Evolutionary conservation across 257 asterid species (phyloP), one percentile per base, ranked within the genome.

Genomic region (Solanum pennellii): DNA sequence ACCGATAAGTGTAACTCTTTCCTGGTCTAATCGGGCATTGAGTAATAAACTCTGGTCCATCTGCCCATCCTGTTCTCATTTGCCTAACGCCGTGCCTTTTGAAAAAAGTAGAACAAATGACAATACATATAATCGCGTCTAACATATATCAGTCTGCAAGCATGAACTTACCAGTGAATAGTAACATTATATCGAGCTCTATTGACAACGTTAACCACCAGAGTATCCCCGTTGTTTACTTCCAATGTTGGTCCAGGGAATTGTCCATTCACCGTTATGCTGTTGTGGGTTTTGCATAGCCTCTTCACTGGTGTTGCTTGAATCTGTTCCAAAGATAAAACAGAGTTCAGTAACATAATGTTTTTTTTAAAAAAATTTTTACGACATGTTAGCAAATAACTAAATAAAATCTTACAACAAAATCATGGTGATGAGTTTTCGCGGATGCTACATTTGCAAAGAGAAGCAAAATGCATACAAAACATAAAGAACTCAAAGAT

Each of bases 21-120:
- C 97, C 98, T 1, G 98, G 98, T 87, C 95, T 90, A 21, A 95
- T 94, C 0, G 97, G 98, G 88, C 98, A 94, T 52, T 95, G 98
- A 21, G 98, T 95, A 59, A 95, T 83, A 52, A 94, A 95, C 62
- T 94, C 98, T 0, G 98, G 98, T 52, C 98, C 98, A 83, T 95
- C 98, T 2, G 98, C 93, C 97, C 98, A 95, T 31, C 86, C 98
- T 0, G 93, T 94, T 76, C 97, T 90, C 82, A 93, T 89, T 86
- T 95, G 98, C 87, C 98, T 86, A 52, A 95, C 91, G 6, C 98
- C 98, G 45, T 95, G 98, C 98, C 98, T 95, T 20, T 76, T 75
- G 13, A 7, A 2, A 76, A 35, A 35, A 18, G 52, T 16, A 21
- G 42, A 33, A 37, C 0, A 18, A 39, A 75, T 8, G 59, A 23